Base-by-base conservation (phyloP, 2,329 filamentous ascomycete species). In the Scolecobasidium constrictum region DNA sequence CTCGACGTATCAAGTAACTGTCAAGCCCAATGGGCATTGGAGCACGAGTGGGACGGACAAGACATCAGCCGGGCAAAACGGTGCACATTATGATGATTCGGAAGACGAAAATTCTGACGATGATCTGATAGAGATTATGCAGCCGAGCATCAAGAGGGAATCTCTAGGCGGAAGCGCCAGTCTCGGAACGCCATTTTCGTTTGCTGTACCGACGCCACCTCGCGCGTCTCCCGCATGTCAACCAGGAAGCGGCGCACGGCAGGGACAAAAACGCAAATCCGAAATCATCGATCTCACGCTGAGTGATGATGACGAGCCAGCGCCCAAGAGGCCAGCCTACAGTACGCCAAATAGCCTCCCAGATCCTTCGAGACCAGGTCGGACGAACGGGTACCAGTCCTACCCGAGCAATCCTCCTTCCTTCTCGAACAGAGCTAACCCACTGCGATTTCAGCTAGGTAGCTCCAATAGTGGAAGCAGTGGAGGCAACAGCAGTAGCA, bases 11-110 rank as follows among this genome's bases (percentile, higher is more conserved):
- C 84, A 94, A 52, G 87, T 96, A 19, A 88, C 81, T 1, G 86
- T 98, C 34, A 86, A 96, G 53, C 86, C 90, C 1, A 74, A 87
- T 50, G 92, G 90, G 3, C 69, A 72, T 51, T 98, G 92, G 92
- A 68, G 71, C 4, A 16, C 33, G 18, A 60, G 62, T 37, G 64
- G 64, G 34, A 65, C 60, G 23, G 19, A 53, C 63, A 23, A 54
- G 58, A 13, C 56, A 56, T 17, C 16, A n/a, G 19, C 37, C 9
- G 26, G 26, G 9, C 26, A n/a, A 12, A 45, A 40, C 28, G 39
- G 38, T 15, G 13, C 35, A 5, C n/a, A n/a, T n/a, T 20, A 41
- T 42, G 6, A 21, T 12, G 19, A 43, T 18, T 20, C 37, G 11
- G 11, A 6, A 4, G 45, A 43, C 28, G 31, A 43, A 15, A 60